Percentiles rank a stretch among this genome's conserved stretches.
Conservation (phyloP, 2,329 filamentous ascomycete genomes). For the Aspergillus ibericus region DNA sequence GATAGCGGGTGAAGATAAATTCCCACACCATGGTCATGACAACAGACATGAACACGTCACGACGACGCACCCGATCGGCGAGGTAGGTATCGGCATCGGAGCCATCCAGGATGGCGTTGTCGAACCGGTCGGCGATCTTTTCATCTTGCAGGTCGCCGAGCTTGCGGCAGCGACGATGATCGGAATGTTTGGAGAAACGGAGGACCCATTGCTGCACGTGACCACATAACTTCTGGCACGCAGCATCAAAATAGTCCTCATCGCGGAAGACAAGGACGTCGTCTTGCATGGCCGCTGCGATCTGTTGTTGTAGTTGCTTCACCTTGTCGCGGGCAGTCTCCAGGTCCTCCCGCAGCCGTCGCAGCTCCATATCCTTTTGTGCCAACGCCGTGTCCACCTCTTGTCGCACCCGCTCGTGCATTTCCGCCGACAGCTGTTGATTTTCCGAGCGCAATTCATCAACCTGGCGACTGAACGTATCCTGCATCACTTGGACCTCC, state of each 20-base stretch:
- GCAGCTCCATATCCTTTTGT: constrained; percentile 82
- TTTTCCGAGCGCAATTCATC: constrained; percentile 66
- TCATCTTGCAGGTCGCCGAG: constrained; percentile 85
- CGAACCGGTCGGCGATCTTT: constrained; percentile 88
- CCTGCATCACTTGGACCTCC: constrained; percentile 64
- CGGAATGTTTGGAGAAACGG: constrained; percentile 96
- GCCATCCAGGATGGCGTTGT: constrained; percentile 91
- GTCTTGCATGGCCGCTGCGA: constrained; percentile 60
- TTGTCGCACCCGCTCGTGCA: constrained; percentile 61
- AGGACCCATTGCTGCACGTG: constrained; percentile 98
- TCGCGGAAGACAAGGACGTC: constrained; percentile 79
- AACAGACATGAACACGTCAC: constrained; percentile 97
- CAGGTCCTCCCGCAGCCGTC: constrained; percentile 73
- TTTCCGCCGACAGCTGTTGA: constrained; percentile 59
- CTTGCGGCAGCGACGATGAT: constrained; percentile 80
- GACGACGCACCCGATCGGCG: constrained; percentile 78
- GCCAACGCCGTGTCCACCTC: constrained; percentile 67
- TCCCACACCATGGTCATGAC: constrained; percentile 99
- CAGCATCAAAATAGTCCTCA: constrained; percentile 92
- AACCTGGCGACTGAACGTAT: constrained; percentile 66
- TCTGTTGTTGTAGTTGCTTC: constrained; percentile 59
- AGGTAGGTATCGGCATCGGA: constrained; percentile 89
- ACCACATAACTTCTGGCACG: constrained; percentile 91
- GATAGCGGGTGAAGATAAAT: constrained; percentile 94
- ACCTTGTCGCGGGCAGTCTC: constrained; percentile 66